Evolutionary conservation across 208 protist species (phyloP), one percentile per base, ranked within the genome.

Genomic region (Naegleria fowleri): DNA sequence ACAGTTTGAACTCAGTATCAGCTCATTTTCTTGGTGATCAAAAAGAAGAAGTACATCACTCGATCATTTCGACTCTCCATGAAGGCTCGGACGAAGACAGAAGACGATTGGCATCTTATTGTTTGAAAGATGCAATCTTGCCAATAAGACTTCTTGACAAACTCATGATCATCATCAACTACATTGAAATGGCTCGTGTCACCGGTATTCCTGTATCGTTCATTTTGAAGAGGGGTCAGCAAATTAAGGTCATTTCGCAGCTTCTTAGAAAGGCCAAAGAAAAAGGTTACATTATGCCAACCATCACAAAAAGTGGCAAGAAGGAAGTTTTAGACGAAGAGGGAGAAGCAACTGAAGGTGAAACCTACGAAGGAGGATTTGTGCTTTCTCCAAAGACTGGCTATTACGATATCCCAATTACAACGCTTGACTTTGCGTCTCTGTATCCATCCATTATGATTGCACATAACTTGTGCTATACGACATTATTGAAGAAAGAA

Each of bases 371-470:
- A 90, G 99, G 99, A 19, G 99, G 98, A 40, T 99, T 96, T 39
- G 99, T 99, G 33, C 98, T 99, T 92, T 97, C 99, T n/a, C 98
- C 98, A 38, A 95, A 94, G 36, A 97, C 95, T 38, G 98, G 98
- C 41, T 99, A 97, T 91, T 99, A 99, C 95, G 96, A 98, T 25
- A 83, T 91, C 29, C 98, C 98, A 4, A 96, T 99, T 88, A 95
- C 99, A 22, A 99, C 99, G 25, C 95, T 99, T 0, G 99, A 99
- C 96, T 99, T 99, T 93, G 96, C 98, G 22, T 99, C 98, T 83
- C 95, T 99, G 76, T 99, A 99, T 96, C 99, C 99, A 5, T 99
- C 98, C 88, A 99, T 99, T 93, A 99, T 99, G 95, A 99, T 99
- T 93, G 99, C 99, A n/a, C 99, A 99, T 95, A 99, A 99, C 94